Percentiles rank a stretch among this genome's conserved stretches.
These are phyloP conservation scores for Boeremia lycopersici DNA, from an alignment of 2,329 filamentous ascomycete species.

Conservation along the genomic window DNA sequence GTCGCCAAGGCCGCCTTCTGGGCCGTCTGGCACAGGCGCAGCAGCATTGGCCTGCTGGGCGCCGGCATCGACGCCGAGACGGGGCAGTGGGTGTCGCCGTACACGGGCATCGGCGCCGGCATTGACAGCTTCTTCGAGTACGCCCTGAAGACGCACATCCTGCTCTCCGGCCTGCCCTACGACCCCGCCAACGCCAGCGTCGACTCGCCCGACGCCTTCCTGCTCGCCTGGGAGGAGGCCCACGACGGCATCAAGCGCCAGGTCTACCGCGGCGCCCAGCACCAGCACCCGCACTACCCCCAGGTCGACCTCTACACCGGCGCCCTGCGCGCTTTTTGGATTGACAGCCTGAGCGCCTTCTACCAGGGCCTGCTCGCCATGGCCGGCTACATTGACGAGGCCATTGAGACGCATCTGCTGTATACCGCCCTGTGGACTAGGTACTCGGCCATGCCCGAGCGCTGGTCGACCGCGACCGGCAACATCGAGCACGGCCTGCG, in stretches of 20 bases:
- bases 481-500: slow-evolving; percentile 84
- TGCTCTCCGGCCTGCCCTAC: slow-evolving; percentile 73
- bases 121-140: slow-evolving; percentile 99
- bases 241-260: slow-evolving; percentile 89
- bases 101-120: slow-evolving; percentile 93
- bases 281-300: slow-evolving; percentile 89
- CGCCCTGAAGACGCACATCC: slow-evolving; percentile 88
- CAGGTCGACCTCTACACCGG: slow-evolving; percentile 89
- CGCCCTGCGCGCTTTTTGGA: slow-evolving; percentile 88
- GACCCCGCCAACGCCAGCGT: slow-evolving; percentile 61
- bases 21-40: slow-evolving; percentile 92
- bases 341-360: slow-evolving; percentile 94
- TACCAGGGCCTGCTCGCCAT: slow-evolving; percentile 88
- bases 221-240: slow-evolving; percentile 82
- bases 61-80: slow-evolving; percentile 91
- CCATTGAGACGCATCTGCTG: slow-evolving; percentile 84
- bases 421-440: slow-evolving; percentile 94
- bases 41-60: slow-evolving; percentile 84
- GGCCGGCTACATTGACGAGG: slow-evolving; percentile 88
- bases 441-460: slow-evolving; percentile 90
- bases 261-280: slow-evolving; percentile 76
- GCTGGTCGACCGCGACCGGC: slow-evolving; percentile 86
- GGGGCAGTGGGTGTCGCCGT: slow-evolving; percentile 85
- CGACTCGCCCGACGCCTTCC: slow-evolving; percentile 74
- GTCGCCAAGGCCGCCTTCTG: slow-evolving; percentile 92